phyloP scores from a whole-genome alignment of 106 monocot genomes.

The Acorus gramineus region DNA sequence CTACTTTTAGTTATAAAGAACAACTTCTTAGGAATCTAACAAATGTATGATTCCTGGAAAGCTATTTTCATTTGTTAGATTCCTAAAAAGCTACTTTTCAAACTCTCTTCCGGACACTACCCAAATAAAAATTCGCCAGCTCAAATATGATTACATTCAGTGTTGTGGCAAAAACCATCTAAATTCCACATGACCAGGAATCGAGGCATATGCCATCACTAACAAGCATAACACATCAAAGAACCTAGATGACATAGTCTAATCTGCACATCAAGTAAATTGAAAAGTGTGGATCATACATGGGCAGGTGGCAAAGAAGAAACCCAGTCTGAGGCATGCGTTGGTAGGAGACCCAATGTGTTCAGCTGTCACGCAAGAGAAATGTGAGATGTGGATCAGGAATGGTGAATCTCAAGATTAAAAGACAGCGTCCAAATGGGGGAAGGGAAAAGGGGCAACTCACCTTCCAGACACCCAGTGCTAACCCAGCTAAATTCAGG shows the following conservation, averaged over 20 bases:
- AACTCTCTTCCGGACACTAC: no score
- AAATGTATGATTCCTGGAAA: no score
- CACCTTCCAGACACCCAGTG: slow-evolving; percentile 85
- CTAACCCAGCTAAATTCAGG: slow-evolving; percentile 59
- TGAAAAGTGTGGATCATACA: slow-evolving; percentile 20
- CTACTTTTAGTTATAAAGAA: no score
- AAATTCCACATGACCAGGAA: no score
- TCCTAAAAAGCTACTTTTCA: no score
- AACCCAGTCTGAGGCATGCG: slow-evolving; percentile 94
- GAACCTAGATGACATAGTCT: not conserved
- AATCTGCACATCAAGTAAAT: not conserved
- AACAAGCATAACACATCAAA: not conserved
- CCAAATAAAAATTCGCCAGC: no score
- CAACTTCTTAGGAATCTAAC: no score
- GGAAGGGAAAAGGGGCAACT: not conserved
- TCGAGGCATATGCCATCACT: not conserved
- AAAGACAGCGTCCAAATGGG: not conserved
- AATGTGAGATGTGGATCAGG: not conserved
- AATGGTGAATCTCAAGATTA: not conserved
- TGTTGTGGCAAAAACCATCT: no score
- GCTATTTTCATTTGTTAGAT: no score
- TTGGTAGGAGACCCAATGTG: slow-evolving; percentile 84
- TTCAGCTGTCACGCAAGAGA: slow-evolving; percentile 51
- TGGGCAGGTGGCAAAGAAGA: slow-evolving; percentile 75
- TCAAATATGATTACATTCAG: no score